These are phyloP conservation scores for Viridothelium virens DNA, from an alignment of 495 filamentous ascomycete genomes.

Conservation along the genomic window DNA sequence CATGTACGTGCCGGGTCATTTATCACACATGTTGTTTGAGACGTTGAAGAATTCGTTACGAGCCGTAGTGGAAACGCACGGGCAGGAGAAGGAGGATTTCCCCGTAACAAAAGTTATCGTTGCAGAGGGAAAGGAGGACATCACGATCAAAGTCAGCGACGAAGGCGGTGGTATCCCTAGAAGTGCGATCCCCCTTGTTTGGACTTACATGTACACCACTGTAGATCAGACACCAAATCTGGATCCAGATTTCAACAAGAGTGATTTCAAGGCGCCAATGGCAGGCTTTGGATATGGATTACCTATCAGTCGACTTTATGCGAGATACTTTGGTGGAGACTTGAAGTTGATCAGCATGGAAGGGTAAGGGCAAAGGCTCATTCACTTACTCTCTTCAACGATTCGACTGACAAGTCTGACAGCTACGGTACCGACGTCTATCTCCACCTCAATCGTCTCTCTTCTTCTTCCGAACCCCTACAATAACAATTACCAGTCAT, in stretches of 20 bases:
- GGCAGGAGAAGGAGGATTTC: conserved; percentile 89
- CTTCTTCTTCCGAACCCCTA: conserved; percentile 88
- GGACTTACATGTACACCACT: conserved; percentile 99
- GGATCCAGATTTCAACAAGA: conserved; percentile 97
- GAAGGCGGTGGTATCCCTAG: conserved; percentile 93
- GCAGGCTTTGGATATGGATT: conserved; percentile 95
- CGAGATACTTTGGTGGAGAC: conserved; percentile 94
- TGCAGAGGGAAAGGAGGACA: conserved; percentile 94
- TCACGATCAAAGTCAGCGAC: conserved; percentile 95
- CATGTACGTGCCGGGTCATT: conserved; percentile 97
- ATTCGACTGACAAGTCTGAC: conserved; percentile 10
- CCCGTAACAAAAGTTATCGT: conserved; percentile 95
- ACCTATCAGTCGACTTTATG: conserved; percentile 88
- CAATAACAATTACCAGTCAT: conserved; percentile 98
- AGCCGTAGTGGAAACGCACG: conserved; percentile 92
- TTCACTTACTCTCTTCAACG: conserved; percentile 1
- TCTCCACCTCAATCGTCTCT: conserved; percentile 90
- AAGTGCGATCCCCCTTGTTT: conserved; percentile 85
- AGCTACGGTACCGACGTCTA: conserved; percentile 99
- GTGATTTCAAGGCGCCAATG: conserved; percentile 99
- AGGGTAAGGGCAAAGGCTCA: conserved; percentile 57
- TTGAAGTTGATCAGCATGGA: conserved; percentile 98
- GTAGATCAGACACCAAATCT: conserved; percentile 91
- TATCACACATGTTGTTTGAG: conserved; percentile 99
- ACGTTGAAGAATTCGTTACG: conserved; percentile 96